phyloP scores from a whole-genome alignment of 352 stramenopile species.

The Phytopythium chamaehyphon region DNA sequence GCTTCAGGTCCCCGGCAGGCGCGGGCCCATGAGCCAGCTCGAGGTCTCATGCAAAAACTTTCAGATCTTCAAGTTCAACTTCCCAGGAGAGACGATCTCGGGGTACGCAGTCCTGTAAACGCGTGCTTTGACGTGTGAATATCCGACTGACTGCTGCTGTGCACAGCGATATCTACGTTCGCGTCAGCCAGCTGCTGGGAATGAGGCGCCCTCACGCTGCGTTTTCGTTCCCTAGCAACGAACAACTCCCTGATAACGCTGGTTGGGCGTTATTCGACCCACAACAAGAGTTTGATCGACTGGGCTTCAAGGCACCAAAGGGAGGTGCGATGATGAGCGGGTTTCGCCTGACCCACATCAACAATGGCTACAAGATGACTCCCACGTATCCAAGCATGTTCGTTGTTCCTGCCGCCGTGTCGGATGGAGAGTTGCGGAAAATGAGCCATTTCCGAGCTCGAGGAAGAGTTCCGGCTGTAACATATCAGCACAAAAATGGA shows the following conservation, averaged over 20 bases:
- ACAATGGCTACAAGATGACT: conserved; percentile 77
- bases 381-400: conserved; percentile 82
- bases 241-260: conserved; percentile 31
- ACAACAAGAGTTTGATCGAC: conserved; percentile 49
- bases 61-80: conserved; percentile 75
- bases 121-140: too few relatives aligned
- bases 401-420: conserved; percentile 88
- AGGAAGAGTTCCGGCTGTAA: conserved; percentile 90
- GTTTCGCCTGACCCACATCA: conserved; percentile 64
- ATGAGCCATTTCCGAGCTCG: conserved; percentile 90
- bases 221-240: conserved; percentile 35
- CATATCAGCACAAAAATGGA: conserved; percentile 89
- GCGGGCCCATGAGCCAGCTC: conserved; percentile 53
- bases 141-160: too few relatives aligned
- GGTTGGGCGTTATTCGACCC: conserved; percentile 60
- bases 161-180: conserved; percentile 55
- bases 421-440: conserved; percentile 88
- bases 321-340: conserved; percentile 29
- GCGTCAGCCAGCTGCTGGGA: conserved; percentile 55
- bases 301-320: conserved; percentile 50
- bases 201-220: conserved; percentile 47
- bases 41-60: conserved; percentile 88
- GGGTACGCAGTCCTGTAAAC: conserved; percentile 15
- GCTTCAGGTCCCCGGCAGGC: conserved; percentile 34
- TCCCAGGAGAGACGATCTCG: conserved; percentile 55